Percentiles rank a stretch among this genome's conserved stretches.
Evolutionary conservation across 176 grass and related monocot species (phyloP).

Genomic region (Saccharum officinarum): DNA sequence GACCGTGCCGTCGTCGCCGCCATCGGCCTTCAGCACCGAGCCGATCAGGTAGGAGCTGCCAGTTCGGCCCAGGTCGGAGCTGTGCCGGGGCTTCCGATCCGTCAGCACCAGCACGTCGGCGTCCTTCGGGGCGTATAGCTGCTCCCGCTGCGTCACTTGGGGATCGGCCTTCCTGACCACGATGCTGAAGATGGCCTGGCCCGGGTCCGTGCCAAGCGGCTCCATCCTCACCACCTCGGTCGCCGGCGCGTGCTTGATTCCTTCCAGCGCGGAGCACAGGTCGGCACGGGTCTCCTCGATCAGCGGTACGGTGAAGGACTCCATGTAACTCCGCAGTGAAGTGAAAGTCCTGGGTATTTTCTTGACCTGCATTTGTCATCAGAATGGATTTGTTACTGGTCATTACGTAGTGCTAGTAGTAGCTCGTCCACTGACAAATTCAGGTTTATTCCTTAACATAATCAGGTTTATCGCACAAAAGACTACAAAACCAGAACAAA

Average conservation of each 20-base stretch:
- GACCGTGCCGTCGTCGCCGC: not conserved
- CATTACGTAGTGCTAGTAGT: not conserved
- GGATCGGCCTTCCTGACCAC: not conserved
- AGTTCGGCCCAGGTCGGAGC: conserved; percentile 28
- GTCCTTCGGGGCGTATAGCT: conserved; percentile 44
- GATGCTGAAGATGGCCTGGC: conserved; percentile 32
- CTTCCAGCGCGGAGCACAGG: conserved; percentile 51
- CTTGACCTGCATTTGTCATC: conserved; percentile 42
- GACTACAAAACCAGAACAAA: too few species aligned
- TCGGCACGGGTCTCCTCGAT: conserved; percentile 64
- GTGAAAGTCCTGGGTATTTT: conserved; percentile 51
- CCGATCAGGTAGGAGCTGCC: conserved; percentile 24
- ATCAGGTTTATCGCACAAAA: too few species aligned
- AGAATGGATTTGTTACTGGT: not conserved
- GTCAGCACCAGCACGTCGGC: conserved; percentile 50
- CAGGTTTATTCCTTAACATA: not conserved
- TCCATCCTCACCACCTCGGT: not conserved
- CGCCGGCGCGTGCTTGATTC: conserved; percentile 35
- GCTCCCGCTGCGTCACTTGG: not conserved
- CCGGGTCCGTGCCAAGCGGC: not conserved
- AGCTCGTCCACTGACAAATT: not conserved
- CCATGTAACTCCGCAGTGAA: conserved; percentile 46
- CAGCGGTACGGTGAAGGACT: conserved; percentile 48
- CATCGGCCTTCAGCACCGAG: conserved; percentile 19
- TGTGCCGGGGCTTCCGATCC: conserved; percentile 40